Conservation (phyloP, 177 flowering plant species). For the Vitis hybrid region DNA sequence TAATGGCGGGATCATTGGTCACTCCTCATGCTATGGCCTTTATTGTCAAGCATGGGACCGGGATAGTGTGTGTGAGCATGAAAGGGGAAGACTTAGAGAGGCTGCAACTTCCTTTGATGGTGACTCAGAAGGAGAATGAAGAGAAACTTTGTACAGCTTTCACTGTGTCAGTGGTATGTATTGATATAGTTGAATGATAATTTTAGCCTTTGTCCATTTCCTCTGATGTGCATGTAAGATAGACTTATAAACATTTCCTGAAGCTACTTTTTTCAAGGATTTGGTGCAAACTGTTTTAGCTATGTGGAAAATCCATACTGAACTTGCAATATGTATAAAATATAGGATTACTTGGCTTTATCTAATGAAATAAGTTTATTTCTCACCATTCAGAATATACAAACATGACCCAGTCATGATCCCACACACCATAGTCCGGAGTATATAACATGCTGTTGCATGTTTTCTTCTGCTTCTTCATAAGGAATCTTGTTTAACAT, state of each 20-base stretch:
- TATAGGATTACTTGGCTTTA: too few species aligned
- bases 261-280: constrained; percentile 12
- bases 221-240: too few species aligned
- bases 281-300: too few species aligned
- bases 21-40: constrained; percentile 96
- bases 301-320: too few species aligned
- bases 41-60: constrained; percentile 95
- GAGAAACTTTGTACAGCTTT: constrained; percentile 86
- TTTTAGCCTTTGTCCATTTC: neutral
- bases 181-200: neutral
- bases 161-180: constrained; percentile 88
- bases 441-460: too few species aligned
- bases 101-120: constrained; percentile 85
- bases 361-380: too few species aligned
- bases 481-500: too few species aligned
- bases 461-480: too few species aligned
- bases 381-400: too few species aligned
- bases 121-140: constrained; percentile 66
- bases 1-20: constrained; percentile 84
- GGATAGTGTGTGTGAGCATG: constrained; percentile 98
- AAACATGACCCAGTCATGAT: too few species aligned
- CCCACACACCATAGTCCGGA: too few species aligned
- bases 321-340: too few species aligned
- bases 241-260: constrained; percentile 31
- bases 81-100: constrained; percentile 80